Evolutionary conservation across 306 rosid species (phyloP), one percentile per base, ranked within the genome.

Genomic region (Begonia peltatifolia): DNA sequence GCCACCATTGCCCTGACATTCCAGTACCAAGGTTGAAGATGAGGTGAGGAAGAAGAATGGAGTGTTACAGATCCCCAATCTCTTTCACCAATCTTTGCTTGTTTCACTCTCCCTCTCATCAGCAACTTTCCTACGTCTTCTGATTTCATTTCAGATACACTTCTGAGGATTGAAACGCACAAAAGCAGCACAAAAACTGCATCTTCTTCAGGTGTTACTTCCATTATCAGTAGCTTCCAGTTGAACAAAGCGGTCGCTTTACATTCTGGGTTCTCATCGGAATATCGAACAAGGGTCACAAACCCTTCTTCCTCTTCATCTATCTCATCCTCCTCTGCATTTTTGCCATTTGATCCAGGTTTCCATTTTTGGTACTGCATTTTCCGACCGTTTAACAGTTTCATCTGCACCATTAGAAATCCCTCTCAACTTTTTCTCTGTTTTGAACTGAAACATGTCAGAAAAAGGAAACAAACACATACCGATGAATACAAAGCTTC

Each of bases 41-140:
- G 55, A 36, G 86, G 79, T 12, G 86, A 85, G 52, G 70, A 73
- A 56, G 51, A 77, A 71, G 95, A 87, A 73, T 90, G 63, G 42
- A 82, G 82, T 52, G 66, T 70, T 54, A 83, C 84, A 23, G 99
- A 90, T 55, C 95, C 90, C 88, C 87, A 86, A 50, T 80, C 95
- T 62, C 83, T 76, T 9, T 63, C 72, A 23, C 94, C 95, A 50
- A 66, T 23, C 64, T 51, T 76, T 30, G 74, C 71, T 60, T 90
- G 88, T 67, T 63, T 86, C 42, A 85, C 35, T 61, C 97, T 80
- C 80, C 94, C 78, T 71, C 97, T 74, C 4, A 71, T 68, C 61
- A 83, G 57, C 74, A 90, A 69, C 43, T 72, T 63, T 47, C 97
- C 97, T 42, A 85, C 35, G 18, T 85, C 95, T 63, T 78, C 80